These are phyloP conservation scores for Aspergillus indologenus DNA, from an alignment of 495 filamentous ascomycete genomes.

Conservation along the genomic window DNA sequence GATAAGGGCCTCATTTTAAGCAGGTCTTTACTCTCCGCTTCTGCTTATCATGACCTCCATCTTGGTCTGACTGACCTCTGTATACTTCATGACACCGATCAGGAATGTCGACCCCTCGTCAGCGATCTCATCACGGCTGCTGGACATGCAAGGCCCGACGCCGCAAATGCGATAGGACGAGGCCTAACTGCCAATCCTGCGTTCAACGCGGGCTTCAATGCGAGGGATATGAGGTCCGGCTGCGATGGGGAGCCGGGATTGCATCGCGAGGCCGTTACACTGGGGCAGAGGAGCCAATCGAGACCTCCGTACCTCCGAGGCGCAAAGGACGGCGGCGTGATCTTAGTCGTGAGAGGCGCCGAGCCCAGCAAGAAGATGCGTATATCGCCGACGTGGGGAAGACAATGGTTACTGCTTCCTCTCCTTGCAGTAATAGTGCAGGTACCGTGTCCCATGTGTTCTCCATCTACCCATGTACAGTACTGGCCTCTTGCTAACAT, in stretches of 20 bases:
- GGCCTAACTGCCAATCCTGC: constrained; percentile 29
- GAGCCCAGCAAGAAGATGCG: background rate
- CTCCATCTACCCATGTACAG: background rate
- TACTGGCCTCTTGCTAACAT: background rate
- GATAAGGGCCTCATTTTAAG: background rate
- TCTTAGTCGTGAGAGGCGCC: constrained; percentile 24
- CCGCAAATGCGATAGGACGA: constrained; percentile 31
- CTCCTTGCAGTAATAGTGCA: background rate
- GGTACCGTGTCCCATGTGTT: background rate
- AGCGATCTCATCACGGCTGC: constrained; percentile 31
- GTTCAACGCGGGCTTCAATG: constrained; percentile 26
- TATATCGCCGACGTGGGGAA: background rate
- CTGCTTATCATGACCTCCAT: background rate
- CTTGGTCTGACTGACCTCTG: background rate
- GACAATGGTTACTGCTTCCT: background rate
- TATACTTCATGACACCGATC: constrained; percentile 7
- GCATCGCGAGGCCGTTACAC: constrained; percentile 36
- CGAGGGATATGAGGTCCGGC: constrained; percentile 37
- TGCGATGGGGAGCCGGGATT: constrained; percentile 37
- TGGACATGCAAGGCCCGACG: constrained; percentile 41
- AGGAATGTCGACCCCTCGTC: constrained; percentile 33
- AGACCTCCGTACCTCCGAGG: constrained; percentile 23
- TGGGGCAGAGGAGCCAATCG: constrained; percentile 34
- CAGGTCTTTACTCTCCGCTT: background rate
- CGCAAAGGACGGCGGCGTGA: constrained; percentile 31